Percentiles rank a stretch among this genome's conserved stretches.
Conservation (phyloP, 2,329 filamentous ascomycete species). For the Neofusicoccum kwambonambiense region DNA sequence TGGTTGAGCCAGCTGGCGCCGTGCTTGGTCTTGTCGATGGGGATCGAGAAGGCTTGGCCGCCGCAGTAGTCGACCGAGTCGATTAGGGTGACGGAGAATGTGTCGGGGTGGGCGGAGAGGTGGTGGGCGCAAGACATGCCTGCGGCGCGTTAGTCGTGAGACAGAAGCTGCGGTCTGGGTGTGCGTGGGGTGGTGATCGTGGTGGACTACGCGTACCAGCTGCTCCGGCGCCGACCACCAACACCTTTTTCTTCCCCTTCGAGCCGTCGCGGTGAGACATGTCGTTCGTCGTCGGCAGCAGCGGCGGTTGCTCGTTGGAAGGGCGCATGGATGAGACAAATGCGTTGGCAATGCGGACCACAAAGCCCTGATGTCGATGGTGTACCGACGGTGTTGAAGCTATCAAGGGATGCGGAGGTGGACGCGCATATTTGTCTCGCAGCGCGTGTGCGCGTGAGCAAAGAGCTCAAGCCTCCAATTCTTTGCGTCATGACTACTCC, state of each 20-base stretch:
- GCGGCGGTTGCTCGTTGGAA: neutral
- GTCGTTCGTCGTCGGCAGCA: constrained; percentile 13
- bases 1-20: constrained; percentile 62
- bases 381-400: neutral
- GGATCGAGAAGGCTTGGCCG: constrained; percentile 60
- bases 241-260: constrained; percentile 34
- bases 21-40: constrained; percentile 55
- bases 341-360: neutral
- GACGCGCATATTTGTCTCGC: neutral
- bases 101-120: constrained; percentile 63
- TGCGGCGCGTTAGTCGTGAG: constrained; percentile 25
- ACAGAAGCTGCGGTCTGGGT: constrained; percentile 7
- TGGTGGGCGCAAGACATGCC: constrained; percentile 66
- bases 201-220: constrained; percentile 29
- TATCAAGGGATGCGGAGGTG: neutral
- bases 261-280: neutral
- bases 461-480: neutral
- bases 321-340: constrained; percentile 2
- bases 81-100: constrained; percentile 64
- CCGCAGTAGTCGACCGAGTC: constrained; percentile 56
- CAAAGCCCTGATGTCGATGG: neutral
- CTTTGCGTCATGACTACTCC: constrained; percentile 14
- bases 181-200: neutral
- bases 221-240: constrained; percentile 42
- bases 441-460: neutral